phyloP scores from a whole-genome alignment of 306 rosid species.

The Cicer judaicum region DNA sequence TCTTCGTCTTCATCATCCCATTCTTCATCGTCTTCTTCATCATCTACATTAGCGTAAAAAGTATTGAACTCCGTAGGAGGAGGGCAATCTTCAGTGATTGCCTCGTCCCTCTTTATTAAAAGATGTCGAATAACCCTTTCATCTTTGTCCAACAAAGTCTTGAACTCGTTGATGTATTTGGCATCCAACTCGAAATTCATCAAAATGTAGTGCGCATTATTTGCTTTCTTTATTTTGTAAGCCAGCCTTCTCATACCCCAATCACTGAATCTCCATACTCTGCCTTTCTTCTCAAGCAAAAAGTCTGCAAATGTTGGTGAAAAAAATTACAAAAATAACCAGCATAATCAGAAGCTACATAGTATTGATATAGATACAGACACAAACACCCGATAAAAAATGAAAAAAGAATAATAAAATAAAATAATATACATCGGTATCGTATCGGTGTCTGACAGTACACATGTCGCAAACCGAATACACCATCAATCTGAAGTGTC shows the following conservation, averaged over 20 bases:
- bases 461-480: no score
- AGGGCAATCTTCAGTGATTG: slow-evolving; percentile 88
- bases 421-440: no score
- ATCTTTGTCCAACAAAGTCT: slow-evolving; percentile 81
- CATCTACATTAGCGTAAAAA: slow-evolving; percentile 54
- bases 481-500: no score
- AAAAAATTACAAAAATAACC: slow-evolving; percentile 32
- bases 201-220: slow-evolving; percentile 72
- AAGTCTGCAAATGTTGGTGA: slow-evolving; percentile 62
- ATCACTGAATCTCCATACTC: slow-evolving; percentile 79
- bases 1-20: slow-evolving; percentile 49
- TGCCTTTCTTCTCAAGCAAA: slow-evolving; percentile 87
- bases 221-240: slow-evolving; percentile 83
- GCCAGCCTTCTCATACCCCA: slow-evolving; percentile 95
- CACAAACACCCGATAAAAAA: no score
- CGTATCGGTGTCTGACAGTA: no score
- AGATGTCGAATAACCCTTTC: slow-evolving; percentile 93
- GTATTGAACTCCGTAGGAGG: slow-evolving; percentile 79
- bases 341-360: slow-evolving; percentile 11
- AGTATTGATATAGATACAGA: no score
- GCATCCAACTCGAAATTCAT: slow-evolving; percentile 93
- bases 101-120: slow-evolving; percentile 78
- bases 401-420: no score
- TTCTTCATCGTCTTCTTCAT: slow-evolving; percentile 48
- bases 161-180: slow-evolving; percentile 81